A percentile compares a stretch with the other conserved stretches of the same genome.
phyloP scores from a whole-genome alignment of 2,329 filamentous ascomycete genomes.

The Fusarium liriodendri region DNA sequence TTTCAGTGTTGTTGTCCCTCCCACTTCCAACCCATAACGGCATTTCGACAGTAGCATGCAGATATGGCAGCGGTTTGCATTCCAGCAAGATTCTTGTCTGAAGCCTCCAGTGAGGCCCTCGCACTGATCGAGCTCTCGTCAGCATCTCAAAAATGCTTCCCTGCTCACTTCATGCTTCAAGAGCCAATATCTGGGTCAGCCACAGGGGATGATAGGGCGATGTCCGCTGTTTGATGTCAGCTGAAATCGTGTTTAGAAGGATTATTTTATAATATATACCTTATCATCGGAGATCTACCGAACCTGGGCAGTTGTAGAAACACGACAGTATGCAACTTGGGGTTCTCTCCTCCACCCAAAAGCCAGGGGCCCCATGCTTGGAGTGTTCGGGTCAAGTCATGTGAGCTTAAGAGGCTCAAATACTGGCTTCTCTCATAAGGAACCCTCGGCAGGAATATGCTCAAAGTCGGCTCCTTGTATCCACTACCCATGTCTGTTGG shows the following conservation, averaged over 20 bases:
- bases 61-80: background rate
- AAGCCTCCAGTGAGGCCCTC: background rate
- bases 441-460: background rate
- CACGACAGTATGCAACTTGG: background rate
- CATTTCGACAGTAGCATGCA: background rate
- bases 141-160: background rate
- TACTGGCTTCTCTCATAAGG: background rate
- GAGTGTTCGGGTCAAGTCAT: background rate
- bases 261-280: background rate
- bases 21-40: background rate
- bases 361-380: background rate
- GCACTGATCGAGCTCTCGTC: background rate
- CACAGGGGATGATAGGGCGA: too few species aligned
- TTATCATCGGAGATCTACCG: background rate
- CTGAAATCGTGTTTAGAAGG: background rate
- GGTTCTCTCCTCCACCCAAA: background rate
- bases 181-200: too few species aligned
- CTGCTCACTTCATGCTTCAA: background rate
- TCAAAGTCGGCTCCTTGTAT: background rate
- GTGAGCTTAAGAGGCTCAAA: background rate
- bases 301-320: background rate
- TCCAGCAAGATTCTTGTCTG: background rate
- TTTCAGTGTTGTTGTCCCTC: background rate
- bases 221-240: background rate
- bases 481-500: background rate